Percentiles rank a stretch among this genome's conserved stretches.
Evolutionary conservation across 1,139 yeast genomes (phyloP).

Genomic region (Pneumocystis carinii): DNA sequence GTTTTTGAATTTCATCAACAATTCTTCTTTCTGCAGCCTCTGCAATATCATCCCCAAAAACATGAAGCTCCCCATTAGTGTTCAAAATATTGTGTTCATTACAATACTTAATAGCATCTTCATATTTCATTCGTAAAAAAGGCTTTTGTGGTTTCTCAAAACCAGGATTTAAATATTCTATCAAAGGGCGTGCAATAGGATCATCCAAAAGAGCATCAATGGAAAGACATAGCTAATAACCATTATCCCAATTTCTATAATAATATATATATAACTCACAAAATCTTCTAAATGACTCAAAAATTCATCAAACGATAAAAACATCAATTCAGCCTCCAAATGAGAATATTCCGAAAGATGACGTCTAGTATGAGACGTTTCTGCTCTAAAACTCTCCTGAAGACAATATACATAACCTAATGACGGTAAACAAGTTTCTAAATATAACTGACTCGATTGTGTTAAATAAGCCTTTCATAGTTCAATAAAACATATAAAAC

Average conservation of each 20-base stretch:
- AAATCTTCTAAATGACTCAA: constrained; percentile 72
- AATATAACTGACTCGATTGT: constrained; percentile 90
- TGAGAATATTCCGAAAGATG: constrained; percentile 96
- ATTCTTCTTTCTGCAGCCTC: constrained; percentile 98
- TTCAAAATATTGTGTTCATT: constrained; percentile 93
- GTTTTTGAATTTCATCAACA: constrained; percentile 89
- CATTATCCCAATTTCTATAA: background rate
- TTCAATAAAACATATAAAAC: background rate
- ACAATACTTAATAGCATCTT: constrained; percentile 87
- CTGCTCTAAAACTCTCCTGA: constrained; percentile 98
- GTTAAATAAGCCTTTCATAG: constrained; percentile 68
- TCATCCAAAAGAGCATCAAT: constrained; percentile 70
- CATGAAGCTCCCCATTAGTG: constrained; percentile 52
- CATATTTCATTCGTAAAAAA: constrained; percentile 80
- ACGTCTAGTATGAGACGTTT: constrained; percentile 96
- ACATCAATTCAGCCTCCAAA: constrained; percentile 85
- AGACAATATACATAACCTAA: constrained; percentile 94
- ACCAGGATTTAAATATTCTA: constrained; percentile 81
- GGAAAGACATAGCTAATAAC: constrained; percentile 36
- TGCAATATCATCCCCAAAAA: constrained; percentile 97
- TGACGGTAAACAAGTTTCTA: constrained; percentile 92
- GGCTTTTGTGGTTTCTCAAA: constrained; percentile 73
- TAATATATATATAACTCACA: background rate
- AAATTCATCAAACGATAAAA: constrained; percentile 73
- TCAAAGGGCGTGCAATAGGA: constrained; percentile 79